Base-by-base conservation (phyloP, 164 flowering plant species). In the Stephania japonica region DNA sequence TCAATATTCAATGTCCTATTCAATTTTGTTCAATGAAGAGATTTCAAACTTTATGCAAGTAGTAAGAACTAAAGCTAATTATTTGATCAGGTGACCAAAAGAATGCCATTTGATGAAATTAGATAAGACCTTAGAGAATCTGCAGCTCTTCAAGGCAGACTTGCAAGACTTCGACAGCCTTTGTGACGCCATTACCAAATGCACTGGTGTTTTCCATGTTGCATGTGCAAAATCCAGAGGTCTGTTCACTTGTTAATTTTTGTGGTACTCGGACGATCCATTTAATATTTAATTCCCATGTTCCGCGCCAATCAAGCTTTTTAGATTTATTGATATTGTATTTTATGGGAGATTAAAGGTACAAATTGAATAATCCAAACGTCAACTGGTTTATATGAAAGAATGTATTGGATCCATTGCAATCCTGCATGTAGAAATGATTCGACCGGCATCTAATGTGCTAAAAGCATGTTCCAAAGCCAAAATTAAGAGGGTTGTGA, bases 201-300 rank as follows among this genome's bases (percentile, higher is more conserved):
- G 94, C 79, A 21, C 1, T 41, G 94, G 89, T 24, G 90, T 90
- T 12, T 85, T 90, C 71, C 91, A 87, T 78, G 81, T 84, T 77
- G 93, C 93, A 66, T 72, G 81, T 62, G 38, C 38, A 32, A 32
- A 1, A 32, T 32, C 90, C 89, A 1, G 87, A 62, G 32, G 73
- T 44, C 19, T 43, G 14, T 81, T 79, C 50, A 44, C 6, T 44
- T 21, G 42, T 81, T 32, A 32, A 0, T 32, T 32, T 32, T 32
- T 32, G 38, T 32, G 38, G 38, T 32, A 4, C 38, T 32, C 4
- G 38, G 38, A 32, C 38, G 38, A 32, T 32, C 38, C 38, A 4
- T 32, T 32, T 32, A 32, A 32, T n/a, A n/a, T n/a, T 32, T 32
- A 32, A 32, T 32, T 32, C 38, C 38, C 38, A 32, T 32, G 38